Conservation (phyloP, 73 alveolate genomes). For the Paramecium pentaurelia region DNA sequence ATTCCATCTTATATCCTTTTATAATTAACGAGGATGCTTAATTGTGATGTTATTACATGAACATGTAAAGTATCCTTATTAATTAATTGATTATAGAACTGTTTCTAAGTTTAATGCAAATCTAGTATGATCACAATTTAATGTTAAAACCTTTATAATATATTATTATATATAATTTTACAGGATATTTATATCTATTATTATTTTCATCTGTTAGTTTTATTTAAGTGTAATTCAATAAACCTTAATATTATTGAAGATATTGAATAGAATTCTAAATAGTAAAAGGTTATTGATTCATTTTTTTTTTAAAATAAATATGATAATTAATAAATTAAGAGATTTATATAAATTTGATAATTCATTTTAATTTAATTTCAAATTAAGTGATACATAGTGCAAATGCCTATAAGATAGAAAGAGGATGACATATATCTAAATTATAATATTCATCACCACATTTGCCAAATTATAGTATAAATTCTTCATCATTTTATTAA, state of each 20-base stretch:
- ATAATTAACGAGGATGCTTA: not conserved
- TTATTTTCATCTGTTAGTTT: not conserved
- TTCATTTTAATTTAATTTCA: not conserved
- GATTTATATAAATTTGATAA: not conserved
- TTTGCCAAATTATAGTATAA: not conserved
- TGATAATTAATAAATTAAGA: not conserved
- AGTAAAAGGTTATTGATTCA: not conserved
- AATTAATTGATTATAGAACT: too few relatives aligned
- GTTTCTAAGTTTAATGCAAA: not conserved
- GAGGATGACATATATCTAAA: not conserved
- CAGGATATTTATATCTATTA: not conserved
- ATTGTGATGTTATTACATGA: not conserved
- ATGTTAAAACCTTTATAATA: not conserved
- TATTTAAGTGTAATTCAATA: not conserved
- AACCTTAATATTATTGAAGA: not conserved
- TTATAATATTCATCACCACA: not conserved
- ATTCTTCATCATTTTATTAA: not conserved
- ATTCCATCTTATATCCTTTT: not conserved
- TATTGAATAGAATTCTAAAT: not conserved
- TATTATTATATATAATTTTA: too few relatives aligned
- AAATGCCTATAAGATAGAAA: slow-evolving; percentile 4
- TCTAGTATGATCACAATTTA: not conserved
- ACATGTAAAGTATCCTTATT: not conserved
- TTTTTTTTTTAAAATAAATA: not conserved
- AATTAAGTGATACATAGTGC: not conserved